Percentiles rank a stretch among this genome's conserved stretches.
Conservation (phyloP, 1,139 yeast species). For the Taphrina wiesneri region DNA sequence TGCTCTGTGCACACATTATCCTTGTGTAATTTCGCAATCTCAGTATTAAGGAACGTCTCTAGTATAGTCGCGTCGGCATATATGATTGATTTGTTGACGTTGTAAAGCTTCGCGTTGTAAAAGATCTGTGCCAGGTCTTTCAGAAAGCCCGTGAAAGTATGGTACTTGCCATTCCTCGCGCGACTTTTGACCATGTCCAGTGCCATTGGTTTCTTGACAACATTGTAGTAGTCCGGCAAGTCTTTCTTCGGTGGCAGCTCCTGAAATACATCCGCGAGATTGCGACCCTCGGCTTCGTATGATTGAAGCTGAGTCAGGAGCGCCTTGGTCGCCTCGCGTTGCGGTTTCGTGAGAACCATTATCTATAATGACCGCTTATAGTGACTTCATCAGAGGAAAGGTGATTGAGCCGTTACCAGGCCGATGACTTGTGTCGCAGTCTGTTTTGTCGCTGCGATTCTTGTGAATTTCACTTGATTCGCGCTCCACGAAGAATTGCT, state of each 20-base stretch:
- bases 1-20: constrained; percentile 50
- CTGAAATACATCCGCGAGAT: constrained; percentile 55
- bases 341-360: constrained; percentile 20
- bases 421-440: no score
- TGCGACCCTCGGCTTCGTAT: constrained; percentile 5
- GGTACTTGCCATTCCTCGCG: constrained; percentile 75
- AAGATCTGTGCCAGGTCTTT: constrained; percentile 78
- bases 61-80: constrained; percentile 71
- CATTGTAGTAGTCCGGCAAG: constrained; percentile 66
- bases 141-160: constrained; percentile 65
- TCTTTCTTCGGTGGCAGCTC: constrained; percentile 72
- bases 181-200: constrained; percentile 77
- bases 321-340: constrained; percentile 16
- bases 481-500: not conserved
- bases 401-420: not conserved
- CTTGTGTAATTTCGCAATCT: constrained; percentile 56
- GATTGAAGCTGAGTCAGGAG: constrained; percentile 8
- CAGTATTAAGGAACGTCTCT: constrained; percentile 60
- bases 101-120: constrained; percentile 86
- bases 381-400: not conserved
- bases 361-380: not conserved
- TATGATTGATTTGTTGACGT: constrained; percentile 66
- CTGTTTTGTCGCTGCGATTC: not conserved
- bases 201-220: constrained; percentile 70
- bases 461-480: not conserved